Percentiles rank a stretch among this genome's conserved stretches.
These are phyloP conservation scores for Mucor saturninus DNA, from an alignment of 371 early-diverging fungal genomes.

Conservation along the genomic window DNA sequence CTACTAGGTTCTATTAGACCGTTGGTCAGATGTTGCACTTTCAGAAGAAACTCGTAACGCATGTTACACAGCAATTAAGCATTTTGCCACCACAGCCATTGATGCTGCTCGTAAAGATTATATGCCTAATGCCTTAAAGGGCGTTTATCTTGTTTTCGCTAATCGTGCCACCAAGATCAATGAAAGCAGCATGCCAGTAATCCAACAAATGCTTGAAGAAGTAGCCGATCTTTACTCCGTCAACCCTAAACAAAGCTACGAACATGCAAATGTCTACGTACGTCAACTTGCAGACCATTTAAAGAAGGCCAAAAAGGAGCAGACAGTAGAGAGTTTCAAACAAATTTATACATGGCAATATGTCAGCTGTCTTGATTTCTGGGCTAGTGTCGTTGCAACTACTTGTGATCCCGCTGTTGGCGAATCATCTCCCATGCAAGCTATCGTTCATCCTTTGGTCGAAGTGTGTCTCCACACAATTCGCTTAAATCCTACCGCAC, in stretches of 20 bases:
- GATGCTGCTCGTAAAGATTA: slow-evolving; percentile 41
- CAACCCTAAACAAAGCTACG: slow-evolving; percentile 75
- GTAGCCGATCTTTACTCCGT: slow-evolving; percentile 84
- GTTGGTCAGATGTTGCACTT: slow-evolving; percentile 65
- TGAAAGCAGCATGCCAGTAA: slow-evolving; percentile 69
- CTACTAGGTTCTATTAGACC: slow-evolving; percentile 56
- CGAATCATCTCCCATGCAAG: slow-evolving; percentile 39
- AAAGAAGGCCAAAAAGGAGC: slow-evolving; percentile 79
- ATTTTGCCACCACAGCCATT: slow-evolving; percentile 36
- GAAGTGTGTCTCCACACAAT: slow-evolving; percentile 42
- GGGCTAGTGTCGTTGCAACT: slow-evolving; percentile 78
- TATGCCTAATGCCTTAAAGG: slow-evolving; percentile 65
- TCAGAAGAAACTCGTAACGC: slow-evolving; percentile 69
- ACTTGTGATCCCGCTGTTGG: slow-evolving; percentile 61
- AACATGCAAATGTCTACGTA: slow-evolving; percentile 88
- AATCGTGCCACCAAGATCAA: slow-evolving; percentile 75
- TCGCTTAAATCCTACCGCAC: slow-evolving; percentile 82
- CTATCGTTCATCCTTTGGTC: slow-evolving; percentile 39
- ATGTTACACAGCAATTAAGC: slow-evolving; percentile 51
- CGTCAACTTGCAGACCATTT: slow-evolving; percentile 89
- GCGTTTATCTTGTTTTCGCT: slow-evolving; percentile 81
- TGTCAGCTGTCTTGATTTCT: slow-evolving; percentile 85
- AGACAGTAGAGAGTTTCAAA: slow-evolving; percentile 82
- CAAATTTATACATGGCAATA: slow-evolving; percentile 95
- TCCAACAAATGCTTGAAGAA: slow-evolving; percentile 87